Base-by-base conservation (phyloP, 164 flowering plant species). In the Santalum album region DNA sequence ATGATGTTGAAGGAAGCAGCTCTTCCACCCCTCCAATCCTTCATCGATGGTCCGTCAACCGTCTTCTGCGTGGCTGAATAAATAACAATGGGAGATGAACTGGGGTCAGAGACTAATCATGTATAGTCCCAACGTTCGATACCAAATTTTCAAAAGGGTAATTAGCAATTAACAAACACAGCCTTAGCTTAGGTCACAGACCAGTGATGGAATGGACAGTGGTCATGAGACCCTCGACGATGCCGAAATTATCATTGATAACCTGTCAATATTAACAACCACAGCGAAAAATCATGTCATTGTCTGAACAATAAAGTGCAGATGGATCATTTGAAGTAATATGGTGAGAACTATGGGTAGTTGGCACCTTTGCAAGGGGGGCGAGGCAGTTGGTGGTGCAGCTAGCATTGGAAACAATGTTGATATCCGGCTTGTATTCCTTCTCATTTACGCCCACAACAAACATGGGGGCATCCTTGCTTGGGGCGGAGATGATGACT, bases 1-100 rank as follows among this genome's bases (percentile, higher is more conserved):
- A 63, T 63, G 48, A 64, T 64, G 49, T 64, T 64, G 63, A 53
- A 58, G 11, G 68, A 64, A 43, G 68, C 68, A 14, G 62, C 68
- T 58, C 68, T 57, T 20, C 68, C 68, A 47, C 68, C 68, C 51
- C 68, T 64, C 68, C 68, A 64, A 43, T 64, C 68, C 62, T 64
- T 64, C 68, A 64, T 57, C 20, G 66, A 63, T 44, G 66, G 61
- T 44, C 66, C 66, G 51, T 63, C 66, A 23, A 63, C 66, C n/a
- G 68, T 64, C 63, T 64, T 64, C 47, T 64, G 68, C 39, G 68
- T 64, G 19, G 68, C 68, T 64, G 32, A 20, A 45, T 25, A 17
- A 12, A 19, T 20, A 12, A 43, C 5, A 43, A n/a, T n/a, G n/a
- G n/a, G n/a, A n/a, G n/a, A n/a, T n/a, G n/a, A n/a, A n/a, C n/a